These are phyloP conservation scores for Ehretia macrophylla DNA, from an alignment of 257 asterid species.

Conservation along the genomic window DNA sequence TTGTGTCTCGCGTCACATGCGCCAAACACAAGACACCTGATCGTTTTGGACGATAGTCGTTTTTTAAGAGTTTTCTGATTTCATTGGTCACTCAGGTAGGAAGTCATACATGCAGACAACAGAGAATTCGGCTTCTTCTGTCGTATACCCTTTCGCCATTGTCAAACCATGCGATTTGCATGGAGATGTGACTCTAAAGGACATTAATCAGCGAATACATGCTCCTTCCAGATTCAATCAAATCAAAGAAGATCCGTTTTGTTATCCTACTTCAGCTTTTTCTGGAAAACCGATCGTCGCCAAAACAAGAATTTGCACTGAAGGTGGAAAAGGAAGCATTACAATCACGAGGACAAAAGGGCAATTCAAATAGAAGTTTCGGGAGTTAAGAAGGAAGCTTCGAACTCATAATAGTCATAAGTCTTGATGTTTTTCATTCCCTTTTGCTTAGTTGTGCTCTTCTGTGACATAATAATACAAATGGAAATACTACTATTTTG, in stretches of 20 bases:
- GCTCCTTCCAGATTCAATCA: conserved; percentile 15
- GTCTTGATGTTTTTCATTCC: background rate
- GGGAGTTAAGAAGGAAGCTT: too few relatives aligned
- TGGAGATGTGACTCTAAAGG: conserved; percentile 36
- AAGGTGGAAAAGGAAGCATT: conserved; percentile 32
- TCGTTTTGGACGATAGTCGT: too few relatives aligned
- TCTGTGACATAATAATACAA: background rate
- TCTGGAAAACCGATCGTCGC: conserved; percentile 37
- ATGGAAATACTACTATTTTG: too few relatives aligned
- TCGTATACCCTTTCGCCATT: conserved; percentile 31
- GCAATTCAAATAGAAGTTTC: background rate
- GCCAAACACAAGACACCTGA: too few relatives aligned
- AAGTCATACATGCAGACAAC: conserved; percentile 13
- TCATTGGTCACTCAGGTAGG: conserved; percentile 23
- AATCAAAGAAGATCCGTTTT: conserved; percentile 11
- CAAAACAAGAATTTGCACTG: conserved; percentile 26
- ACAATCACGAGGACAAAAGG: conserved; percentile 43
- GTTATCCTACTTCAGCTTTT: conserved; percentile 35
- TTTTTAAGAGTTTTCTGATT: background rate
- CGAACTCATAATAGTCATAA: too few relatives aligned
- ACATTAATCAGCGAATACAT: conserved; percentile 27
- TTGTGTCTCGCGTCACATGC: too few relatives aligned
- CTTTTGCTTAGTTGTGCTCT: background rate
- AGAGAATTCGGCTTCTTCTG: conserved; percentile 15
- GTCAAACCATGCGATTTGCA: conserved; percentile 28